Percentiles rank a stretch among this genome's conserved stretches.
phyloP scores from a whole-genome alignment of 805 yeast species.

The Komagataella pastoris region DNA sequence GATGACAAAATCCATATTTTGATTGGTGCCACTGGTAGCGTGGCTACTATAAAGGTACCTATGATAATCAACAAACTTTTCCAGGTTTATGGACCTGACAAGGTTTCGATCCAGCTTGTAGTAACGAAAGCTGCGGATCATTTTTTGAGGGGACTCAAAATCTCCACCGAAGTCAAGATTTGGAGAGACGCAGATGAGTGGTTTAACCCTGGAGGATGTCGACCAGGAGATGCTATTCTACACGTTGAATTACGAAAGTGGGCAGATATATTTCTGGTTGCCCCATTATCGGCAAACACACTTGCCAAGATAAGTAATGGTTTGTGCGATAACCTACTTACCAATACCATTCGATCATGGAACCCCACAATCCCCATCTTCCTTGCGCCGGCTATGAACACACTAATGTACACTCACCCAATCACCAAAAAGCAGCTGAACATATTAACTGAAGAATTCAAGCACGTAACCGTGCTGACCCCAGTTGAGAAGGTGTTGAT shows the following conservation, averaged over 20 bases:
- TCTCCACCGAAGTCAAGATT: conserved; percentile 58
- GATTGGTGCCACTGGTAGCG: conserved; percentile 91
- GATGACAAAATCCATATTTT: conserved; percentile 81
- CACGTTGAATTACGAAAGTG: conserved; percentile 92
- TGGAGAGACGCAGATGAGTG: conserved; percentile 96
- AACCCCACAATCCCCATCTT: conserved; percentile 81
- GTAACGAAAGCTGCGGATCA: conserved; percentile 80
- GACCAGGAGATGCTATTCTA: conserved; percentile 92
- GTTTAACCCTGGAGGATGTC: conserved; percentile 29
- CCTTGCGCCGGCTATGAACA: conserved; percentile 93
- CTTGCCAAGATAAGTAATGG: conserved; percentile 84
- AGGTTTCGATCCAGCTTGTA: conserved; percentile 72
- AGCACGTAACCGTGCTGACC: conserved; percentile 85
- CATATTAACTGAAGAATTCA: conserved; percentile 77
- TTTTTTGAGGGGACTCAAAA: conserved; percentile 44
- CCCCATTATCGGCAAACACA: conserved; percentile 93
- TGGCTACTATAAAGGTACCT: conserved; percentile 91
- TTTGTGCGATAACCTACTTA: conserved; percentile 80
- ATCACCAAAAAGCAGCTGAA: conserved; percentile 75
- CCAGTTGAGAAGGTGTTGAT: conserved; percentile 93
- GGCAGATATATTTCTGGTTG: conserved; percentile 89
- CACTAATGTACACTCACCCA: conserved; percentile 81
- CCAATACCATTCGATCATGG: conserved; percentile 92
- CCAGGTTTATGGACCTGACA: conserved; percentile 61
- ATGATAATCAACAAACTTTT: conserved; percentile 76